Conservation (phyloP, 2,329 filamentous ascomycete species). For the Colletotrichum sojae region DNA sequence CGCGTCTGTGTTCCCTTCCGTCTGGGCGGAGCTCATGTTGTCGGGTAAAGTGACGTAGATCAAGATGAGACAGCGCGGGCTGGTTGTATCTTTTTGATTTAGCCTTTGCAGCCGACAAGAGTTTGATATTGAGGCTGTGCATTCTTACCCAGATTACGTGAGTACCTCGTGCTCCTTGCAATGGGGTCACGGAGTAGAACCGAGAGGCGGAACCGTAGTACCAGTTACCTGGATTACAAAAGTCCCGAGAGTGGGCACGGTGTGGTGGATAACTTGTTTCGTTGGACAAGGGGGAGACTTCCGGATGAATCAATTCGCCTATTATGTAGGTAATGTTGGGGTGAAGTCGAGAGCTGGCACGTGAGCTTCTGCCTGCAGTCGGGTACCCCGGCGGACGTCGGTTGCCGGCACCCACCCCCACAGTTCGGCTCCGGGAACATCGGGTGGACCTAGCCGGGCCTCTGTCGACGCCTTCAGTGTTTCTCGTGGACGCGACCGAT, state of each 20-base stretch:
- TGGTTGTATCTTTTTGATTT: neutral
- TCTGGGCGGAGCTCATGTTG: constrained; percentile 5
- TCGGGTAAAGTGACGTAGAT: neutral
- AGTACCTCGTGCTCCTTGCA: neutral
- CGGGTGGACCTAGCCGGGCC: neutral
- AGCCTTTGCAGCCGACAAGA: neutral
- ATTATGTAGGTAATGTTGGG: neutral
- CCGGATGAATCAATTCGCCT: neutral
- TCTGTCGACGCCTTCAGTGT: no score
- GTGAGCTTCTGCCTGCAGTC: constrained; percentile 34
- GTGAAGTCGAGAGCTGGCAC: constrained; percentile 8
- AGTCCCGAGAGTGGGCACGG: neutral
- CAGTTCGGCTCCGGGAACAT: constrained; percentile 10
- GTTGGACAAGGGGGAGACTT: neutral
- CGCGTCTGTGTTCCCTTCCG: neutral
- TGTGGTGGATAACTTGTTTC: neutral
- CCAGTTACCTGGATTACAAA: neutral
- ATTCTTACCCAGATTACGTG: no score
- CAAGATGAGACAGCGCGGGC: neutral
- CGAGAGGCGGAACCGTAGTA: constrained; percentile 6
- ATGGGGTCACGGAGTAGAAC: neutral
- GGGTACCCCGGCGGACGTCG: neutral
- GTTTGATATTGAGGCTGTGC: neutral
- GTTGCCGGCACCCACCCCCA: constrained; percentile 5
- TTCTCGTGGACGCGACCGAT: no score